These are phyloP conservation scores for Sarocladium brachiariae DNA, from an alignment of 2,329 filamentous ascomycete species.

Conservation along the genomic window DNA sequence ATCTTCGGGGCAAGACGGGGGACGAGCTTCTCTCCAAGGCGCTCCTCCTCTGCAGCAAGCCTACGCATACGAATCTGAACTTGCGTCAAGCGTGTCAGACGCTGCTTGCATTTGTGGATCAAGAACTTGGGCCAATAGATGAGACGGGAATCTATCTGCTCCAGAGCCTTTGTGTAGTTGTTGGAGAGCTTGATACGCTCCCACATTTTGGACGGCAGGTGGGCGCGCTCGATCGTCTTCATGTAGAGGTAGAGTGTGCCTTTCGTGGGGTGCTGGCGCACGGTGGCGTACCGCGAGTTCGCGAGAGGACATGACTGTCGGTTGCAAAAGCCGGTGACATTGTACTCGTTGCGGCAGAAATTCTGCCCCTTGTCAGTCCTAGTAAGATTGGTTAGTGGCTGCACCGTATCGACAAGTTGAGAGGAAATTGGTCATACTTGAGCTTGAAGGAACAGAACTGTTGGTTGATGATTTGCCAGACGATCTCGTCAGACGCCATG, in stretches of 20 bases:
- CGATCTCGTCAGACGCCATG: conserved; percentile 92
- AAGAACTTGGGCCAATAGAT: conserved; percentile 95
- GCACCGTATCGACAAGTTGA: background rate
- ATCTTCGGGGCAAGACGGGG: conserved; percentile 90
- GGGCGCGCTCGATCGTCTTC: conserved; percentile 86
- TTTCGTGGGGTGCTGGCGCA: conserved; percentile 74
- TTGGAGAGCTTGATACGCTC: conserved; percentile 82
- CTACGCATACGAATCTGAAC: conserved; percentile 75
- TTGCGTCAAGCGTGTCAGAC: conserved; percentile 85
- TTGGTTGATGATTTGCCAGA: conserved; percentile 95
- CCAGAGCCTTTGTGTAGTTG: conserved; percentile 85
- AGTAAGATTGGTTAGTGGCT: conserved; percentile 21
- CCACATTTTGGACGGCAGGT: conserved; percentile 88
- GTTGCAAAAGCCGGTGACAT: conserved; percentile 76
- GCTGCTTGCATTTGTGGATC: conserved; percentile 92
- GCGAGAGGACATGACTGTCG: conserved; percentile 85
- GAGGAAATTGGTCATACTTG: conserved; percentile 52
- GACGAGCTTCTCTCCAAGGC: conserved; percentile 81
- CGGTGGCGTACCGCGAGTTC: conserved; percentile 87
- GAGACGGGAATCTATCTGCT: conserved; percentile 77
- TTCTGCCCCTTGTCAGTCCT: conserved; percentile 80
- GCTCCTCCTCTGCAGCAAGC: conserved; percentile 81
- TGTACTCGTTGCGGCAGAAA: conserved; percentile 95
- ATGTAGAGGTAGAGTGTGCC: conserved; percentile 91
- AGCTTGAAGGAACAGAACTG: conserved; percentile 94